Percentiles rank a stretch among this genome's conserved stretches.
Conservation (phyloP, 495 filamentous ascomycete genomes). For the Entonaema liquescens region DNA sequence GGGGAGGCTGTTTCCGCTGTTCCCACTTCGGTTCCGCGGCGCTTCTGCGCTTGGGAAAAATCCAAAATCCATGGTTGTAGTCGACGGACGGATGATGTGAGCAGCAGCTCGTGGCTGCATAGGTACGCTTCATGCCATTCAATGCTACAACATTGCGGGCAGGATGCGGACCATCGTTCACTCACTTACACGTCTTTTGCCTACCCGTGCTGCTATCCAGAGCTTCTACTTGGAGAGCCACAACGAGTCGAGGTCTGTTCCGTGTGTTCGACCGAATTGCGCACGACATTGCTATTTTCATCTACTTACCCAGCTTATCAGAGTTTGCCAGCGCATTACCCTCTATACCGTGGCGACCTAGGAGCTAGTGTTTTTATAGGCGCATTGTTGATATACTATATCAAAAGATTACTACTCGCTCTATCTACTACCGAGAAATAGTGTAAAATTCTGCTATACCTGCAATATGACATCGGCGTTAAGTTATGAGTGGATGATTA, state of each 20-base stretch:
- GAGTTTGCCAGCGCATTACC: conserved; percentile 31
- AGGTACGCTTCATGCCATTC: conserved; percentile 10
- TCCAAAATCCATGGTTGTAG: neutral
- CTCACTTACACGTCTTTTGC: conserved; percentile 10
- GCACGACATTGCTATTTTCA: conserved; percentile 24
- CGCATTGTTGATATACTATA: neutral
- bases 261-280: conserved; percentile 34
- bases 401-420: neutral
- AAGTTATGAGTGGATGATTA: conserved; percentile 17
- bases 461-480: conserved; percentile 32
- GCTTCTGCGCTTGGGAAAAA: conserved; percentile 31
- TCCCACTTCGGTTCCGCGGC: conserved; percentile 29
- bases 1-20: conserved; percentile 30
- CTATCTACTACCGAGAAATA: neutral
- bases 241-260: conserved; percentile 21
- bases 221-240: conserved; percentile 35
- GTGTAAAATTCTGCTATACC: neutral
- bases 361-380: conserved; percentile 12
- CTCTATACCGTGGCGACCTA: conserved; percentile 24
- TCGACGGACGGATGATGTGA: conserved; percentile 20
- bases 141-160: conserved; percentile 24
- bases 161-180: conserved; percentile 22
- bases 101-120: conserved; percentile 16
- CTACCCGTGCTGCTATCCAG: conserved; percentile 14
- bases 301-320: conserved; percentile 30